Base-by-base conservation (phyloP, 2,329 filamentous ascomycete genomes). In the Phialophora macrospora region DNA sequence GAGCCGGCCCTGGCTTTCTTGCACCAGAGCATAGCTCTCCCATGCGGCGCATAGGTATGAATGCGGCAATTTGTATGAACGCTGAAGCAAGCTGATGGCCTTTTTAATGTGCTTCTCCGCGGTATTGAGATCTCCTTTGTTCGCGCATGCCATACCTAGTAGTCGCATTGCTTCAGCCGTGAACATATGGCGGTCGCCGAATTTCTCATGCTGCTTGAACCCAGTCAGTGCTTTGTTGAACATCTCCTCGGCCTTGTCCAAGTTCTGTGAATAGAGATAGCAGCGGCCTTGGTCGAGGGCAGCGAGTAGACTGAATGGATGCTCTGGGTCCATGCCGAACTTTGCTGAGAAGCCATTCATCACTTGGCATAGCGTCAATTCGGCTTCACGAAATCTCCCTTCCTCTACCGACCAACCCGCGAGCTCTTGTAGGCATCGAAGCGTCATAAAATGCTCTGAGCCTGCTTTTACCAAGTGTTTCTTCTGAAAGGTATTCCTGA, bases 201-300 rank as follows among this genome's bases (percentile, higher is more conserved):
- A 48, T 48, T 48, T 48, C 44, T 48, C 44, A 48, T 48, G 44
- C 11, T 48, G 44, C 17, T 48, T 20, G 17, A 48, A 48, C 44
- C 44, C 44, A 20, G 44, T 48, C 44, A 48, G 22, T 12, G 44
- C 44, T 48, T 48, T 48, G 44, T 48, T 48, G 44, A 48, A 48
- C 44, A 48, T 48, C 17, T 48, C 44, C 17, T 48, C 44, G 4
- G 44, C 44, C 22, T 48, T 48, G 2, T 48, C 44, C 22, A 48
- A 22, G 44, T 48, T 48, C 44, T 48, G 44, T 17, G 44, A 48
- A 48, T 6, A 20, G 44, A 48, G 44, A 20, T 48, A 48, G 17
- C 44, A 48, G 44, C 22, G 17, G 44, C 44, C 44, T 12, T 48
- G 44, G 44, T 48, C 44, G 20, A 48, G 44, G 17, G 44, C 8